Percentiles rank a stretch among this genome's conserved stretches.
These are phyloP conservation scores for Komagataella kurtzmanii DNA, from an alignment of 805 yeast species.

Conservation along the genomic window DNA sequence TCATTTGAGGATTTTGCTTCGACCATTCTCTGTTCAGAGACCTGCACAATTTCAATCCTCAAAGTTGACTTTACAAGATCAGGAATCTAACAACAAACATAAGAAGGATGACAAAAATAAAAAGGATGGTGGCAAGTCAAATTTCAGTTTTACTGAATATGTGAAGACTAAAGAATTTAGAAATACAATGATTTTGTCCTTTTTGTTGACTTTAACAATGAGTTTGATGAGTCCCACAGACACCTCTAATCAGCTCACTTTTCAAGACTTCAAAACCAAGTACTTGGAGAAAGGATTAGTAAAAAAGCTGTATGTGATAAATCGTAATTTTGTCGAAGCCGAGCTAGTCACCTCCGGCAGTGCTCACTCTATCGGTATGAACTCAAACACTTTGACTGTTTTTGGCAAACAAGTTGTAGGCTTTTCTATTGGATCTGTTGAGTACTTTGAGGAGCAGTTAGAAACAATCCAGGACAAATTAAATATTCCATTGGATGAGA, in stretches of 20 bases:
- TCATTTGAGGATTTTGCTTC: background rate
- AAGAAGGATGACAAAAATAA: conserved; percentile 3
- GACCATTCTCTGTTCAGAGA: background rate
- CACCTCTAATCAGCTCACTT: conserved; percentile 13
- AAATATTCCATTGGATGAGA: conserved; percentile 51
- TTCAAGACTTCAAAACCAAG: conserved; percentile 73
- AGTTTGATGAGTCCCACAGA: conserved; percentile 1
- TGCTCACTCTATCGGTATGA: conserved; percentile 26
- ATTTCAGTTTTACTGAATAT: background rate
- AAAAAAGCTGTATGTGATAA: conserved; percentile 57
- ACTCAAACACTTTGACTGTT: conserved; percentile 16
- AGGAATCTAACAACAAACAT: background rate
- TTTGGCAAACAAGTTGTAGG: conserved; percentile 33
- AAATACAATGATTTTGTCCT: conserved; percentile 1
- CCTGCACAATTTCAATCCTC: background rate
- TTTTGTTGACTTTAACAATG: background rate
- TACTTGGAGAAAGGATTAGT: conserved; percentile 72
- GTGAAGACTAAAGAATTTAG: conserved; percentile 1
- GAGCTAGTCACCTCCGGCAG: conserved; percentile 31
- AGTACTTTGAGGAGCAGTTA: conserved; percentile 74
- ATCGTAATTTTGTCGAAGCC: conserved; percentile 61
- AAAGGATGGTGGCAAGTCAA: background rate
- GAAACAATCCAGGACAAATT: conserved; percentile 57
- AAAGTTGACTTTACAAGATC: background rate
- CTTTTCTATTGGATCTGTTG: conserved; percentile 83